Evolutionary conservation across 202 grass and related monocot genomes (phyloP), one percentile per base, ranked within the genome.

Genomic region (Setaria italica): DNA sequence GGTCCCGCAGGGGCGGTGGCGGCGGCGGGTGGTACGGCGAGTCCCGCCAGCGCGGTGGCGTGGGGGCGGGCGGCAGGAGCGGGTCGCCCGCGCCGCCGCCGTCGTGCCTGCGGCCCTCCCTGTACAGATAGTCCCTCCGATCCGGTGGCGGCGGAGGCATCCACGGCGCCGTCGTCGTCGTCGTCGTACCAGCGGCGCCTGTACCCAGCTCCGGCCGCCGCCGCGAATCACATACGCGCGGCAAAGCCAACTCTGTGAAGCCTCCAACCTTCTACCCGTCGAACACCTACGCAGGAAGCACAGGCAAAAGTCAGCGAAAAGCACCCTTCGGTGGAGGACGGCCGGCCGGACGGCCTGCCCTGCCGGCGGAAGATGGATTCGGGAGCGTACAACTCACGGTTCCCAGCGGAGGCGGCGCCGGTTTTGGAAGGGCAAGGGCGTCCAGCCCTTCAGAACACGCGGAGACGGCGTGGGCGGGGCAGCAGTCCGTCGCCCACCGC

Each of bases 131-230:
- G 8, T 96, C 94, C 87, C 85, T 70, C 42, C 94, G 94, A 93
- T 96, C 94, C 76, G 88, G 86, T 78, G 94, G 94, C 53, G 91
- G 90, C 32, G 89, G 91, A 67, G 91, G 87, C 94, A 96, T 96
- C 85, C 89, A 94, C 85, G 87, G 41, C 81, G 76, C 62, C 70
- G 76, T 71, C 65, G 78, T 67, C 62, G 83, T 59, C 30, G 75
- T 87, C 32, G 70, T 85, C 74, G 73, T 72, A 49, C 76, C 74
- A 68, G 75, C 76, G 37, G 50, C 39, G 2, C 62, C 72, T 74
- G 49, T 88, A 43, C 78, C 67, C 19, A 83, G 86, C 64, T 87
- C 72, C 81, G 78, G 76, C 63, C 54, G 45, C 75, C 62, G 89
- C 80, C 62, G 69, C 75, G 74, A 81, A 81, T 88, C 85, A 77